Percentiles rank a stretch among this genome's conserved stretches.
These are phyloP conservation scores for Botrytis elliptica DNA, from an alignment of 2,329 filamentous ascomycete species.

Conservation along the genomic window DNA sequence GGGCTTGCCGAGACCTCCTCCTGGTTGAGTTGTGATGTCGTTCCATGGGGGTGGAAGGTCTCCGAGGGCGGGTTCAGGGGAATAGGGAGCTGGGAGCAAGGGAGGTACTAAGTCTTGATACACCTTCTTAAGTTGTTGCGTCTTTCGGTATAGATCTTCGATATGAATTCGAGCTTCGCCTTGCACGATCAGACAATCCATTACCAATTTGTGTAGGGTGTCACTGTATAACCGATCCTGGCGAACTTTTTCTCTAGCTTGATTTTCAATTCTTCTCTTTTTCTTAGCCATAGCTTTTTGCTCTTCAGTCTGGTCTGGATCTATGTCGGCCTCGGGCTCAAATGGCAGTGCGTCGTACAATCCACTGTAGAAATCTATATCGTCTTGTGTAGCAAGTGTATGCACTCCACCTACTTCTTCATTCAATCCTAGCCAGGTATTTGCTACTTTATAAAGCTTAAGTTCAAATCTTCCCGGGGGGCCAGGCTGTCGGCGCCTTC, in stretches of 20 bases:
- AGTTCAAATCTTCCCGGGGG: not conserved
- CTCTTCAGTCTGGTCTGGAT: not conserved
- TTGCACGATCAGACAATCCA: slow-evolving; percentile 15
- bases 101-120: not conserved
- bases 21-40: not conserved
- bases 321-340: not conserved
- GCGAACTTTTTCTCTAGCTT: not conserved
- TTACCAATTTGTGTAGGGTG: not conserved
- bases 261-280: not conserved
- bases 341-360: not conserved
- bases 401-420: not conserved
- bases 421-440: not conserved
- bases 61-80: not conserved
- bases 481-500: rapidly evolving
- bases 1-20: not conserved
- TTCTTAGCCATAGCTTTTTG: not conserved
- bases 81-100: not conserved
- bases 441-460: not conserved
- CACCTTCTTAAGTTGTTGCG: not conserved
- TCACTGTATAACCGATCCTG: not conserved
- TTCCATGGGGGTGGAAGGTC: not conserved
- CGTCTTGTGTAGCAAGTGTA: slow-evolving; percentile 13
- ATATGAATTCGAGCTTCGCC: not conserved
- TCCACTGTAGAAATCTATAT: slow-evolving; percentile 1
- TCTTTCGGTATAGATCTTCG: not conserved